Evolutionary conservation across 108 stramenopile genomes (phyloP).

Genomic region (Chaetoceros tenuissimus): DNA sequence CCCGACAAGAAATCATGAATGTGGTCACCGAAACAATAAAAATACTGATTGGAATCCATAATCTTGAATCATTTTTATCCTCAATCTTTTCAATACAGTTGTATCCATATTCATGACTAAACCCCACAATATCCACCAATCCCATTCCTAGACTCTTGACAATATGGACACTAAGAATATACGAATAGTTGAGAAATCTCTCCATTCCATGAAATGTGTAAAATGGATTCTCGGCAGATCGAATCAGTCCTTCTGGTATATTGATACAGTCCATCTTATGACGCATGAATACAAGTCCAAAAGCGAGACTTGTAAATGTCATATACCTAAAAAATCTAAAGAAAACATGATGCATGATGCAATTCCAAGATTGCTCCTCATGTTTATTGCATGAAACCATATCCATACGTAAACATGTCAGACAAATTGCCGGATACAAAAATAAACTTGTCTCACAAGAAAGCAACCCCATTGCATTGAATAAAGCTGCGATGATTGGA

Average conservation of each 20-base stretch:
- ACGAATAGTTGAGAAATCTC: constrained; percentile 53
- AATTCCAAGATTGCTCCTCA: too few species aligned
- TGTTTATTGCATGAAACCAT: too few species aligned
- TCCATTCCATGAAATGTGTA: constrained; percentile 33
- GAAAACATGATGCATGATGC: background rate
- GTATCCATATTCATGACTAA: constrained; percentile 78
- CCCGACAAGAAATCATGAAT: constrained; percentile 19
- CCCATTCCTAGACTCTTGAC: constrained; percentile 21
- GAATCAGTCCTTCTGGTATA: constrained; percentile 73
- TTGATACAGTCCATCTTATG: constrained; percentile 37
- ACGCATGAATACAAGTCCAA: constrained; percentile 39
- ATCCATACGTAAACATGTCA: constrained; percentile 18
- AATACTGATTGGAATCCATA: constrained; percentile 29
- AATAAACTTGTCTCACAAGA: constrained; percentile 68
- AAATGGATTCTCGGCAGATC: constrained; percentile 81
- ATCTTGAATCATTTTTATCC: constrained; percentile 39
- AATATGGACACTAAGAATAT: constrained; percentile 52
- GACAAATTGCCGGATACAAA: constrained; percentile 44
- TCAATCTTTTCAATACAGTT: constrained; percentile 57
- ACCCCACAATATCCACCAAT: constrained; percentile 56
- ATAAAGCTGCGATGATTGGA: constrained; percentile 6
- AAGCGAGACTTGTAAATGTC: too few species aligned
- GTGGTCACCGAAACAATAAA: constrained; percentile 8
- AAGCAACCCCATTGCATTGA: constrained; percentile 35
- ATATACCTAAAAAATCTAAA: background rate